Conservation (phyloP, 1,139 yeast genomes). For the Yamadazyma dendronema region DNA sequence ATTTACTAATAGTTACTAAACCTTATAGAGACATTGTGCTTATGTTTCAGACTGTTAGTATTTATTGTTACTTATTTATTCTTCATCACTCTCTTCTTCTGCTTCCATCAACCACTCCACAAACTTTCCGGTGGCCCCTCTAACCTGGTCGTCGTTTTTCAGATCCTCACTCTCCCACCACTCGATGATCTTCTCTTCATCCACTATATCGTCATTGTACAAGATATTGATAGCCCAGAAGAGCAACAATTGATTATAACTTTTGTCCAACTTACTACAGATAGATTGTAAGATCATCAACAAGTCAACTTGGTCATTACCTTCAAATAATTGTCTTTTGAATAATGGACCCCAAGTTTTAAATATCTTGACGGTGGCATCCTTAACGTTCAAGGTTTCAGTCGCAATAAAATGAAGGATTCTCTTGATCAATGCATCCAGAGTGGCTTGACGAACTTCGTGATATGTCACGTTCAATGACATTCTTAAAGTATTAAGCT, state of each 20-base stretch:
- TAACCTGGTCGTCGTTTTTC: conserved; percentile 45
- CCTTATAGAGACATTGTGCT: no score
- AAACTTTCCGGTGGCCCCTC: conserved; percentile 65
- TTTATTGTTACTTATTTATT: no score
- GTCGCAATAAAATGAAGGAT: conserved; percentile 72
- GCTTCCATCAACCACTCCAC: conserved; percentile 87
- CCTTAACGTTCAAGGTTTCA: conserved; percentile 69
- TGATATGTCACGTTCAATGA: conserved; percentile 94
- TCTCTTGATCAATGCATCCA: conserved; percentile 66
- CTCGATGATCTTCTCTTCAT: conserved; percentile 70
- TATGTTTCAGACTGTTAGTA: no score
- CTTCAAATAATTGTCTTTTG: conserved; percentile 78
- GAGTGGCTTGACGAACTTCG: conserved; percentile 84
- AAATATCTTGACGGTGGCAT: conserved; percentile 74
- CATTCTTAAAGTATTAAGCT: conserved; percentile 92
- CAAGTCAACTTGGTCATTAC: conserved; percentile 74
- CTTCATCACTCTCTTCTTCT: conserved; percentile 72
- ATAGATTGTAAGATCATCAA: conserved; percentile 56
- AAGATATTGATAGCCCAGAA: conserved; percentile 65
- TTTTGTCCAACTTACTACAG: conserved; percentile 30
- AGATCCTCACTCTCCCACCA: conserved; percentile 72
- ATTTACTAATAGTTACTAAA: no score
- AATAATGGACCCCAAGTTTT: conserved; percentile 78
- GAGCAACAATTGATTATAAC: conserved; percentile 49
- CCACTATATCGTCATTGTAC: conserved; percentile 77